Evolutionary conservation across 2,329 filamentous ascomycete species (phyloP).

Genomic region (Aspergillus sp.): DNA sequence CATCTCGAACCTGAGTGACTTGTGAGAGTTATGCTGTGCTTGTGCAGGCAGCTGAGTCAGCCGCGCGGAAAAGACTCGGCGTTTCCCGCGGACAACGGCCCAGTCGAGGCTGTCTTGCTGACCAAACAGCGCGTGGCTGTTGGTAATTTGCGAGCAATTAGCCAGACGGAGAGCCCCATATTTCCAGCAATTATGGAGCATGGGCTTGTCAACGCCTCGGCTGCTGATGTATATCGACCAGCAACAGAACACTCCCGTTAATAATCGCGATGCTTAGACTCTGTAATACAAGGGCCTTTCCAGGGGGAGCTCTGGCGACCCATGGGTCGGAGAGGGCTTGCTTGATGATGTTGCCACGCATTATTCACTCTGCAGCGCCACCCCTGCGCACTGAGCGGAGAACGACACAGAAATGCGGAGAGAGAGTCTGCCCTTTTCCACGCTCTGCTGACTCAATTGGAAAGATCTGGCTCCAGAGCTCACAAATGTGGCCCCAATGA

Average conservation of each 20-base stretch:
- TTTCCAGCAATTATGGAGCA: neutral
- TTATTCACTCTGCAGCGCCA: neutral
- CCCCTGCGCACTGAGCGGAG: neutral
- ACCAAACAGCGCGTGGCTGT: constrained; percentile 25
- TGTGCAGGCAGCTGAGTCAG: neutral
- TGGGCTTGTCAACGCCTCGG: neutral
- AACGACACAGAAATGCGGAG: constrained; percentile 18
- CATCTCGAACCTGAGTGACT: no score
- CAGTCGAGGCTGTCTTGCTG: constrained; percentile 7
- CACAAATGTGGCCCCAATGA: constrained; percentile 10
- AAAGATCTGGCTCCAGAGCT: constrained; percentile 21
- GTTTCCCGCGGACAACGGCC: constrained; percentile 5
- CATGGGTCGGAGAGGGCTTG: neutral
- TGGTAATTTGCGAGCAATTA: constrained; percentile 21
- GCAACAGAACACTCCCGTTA: neutral
- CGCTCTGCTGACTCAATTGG: constrained; percentile 20
- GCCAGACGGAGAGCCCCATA: neutral
- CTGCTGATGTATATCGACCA: neutral
- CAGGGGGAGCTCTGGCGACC: neutral
- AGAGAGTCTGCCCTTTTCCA: constrained; percentile 6
- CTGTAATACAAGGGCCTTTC: neutral
- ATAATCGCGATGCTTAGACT: neutral
- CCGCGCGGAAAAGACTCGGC: constrained; percentile 10
- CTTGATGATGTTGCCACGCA: neutral
- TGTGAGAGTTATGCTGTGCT: neutral